Conservation (phyloP, 768 basidiomycete species). For the Mycena maculata region DNA sequence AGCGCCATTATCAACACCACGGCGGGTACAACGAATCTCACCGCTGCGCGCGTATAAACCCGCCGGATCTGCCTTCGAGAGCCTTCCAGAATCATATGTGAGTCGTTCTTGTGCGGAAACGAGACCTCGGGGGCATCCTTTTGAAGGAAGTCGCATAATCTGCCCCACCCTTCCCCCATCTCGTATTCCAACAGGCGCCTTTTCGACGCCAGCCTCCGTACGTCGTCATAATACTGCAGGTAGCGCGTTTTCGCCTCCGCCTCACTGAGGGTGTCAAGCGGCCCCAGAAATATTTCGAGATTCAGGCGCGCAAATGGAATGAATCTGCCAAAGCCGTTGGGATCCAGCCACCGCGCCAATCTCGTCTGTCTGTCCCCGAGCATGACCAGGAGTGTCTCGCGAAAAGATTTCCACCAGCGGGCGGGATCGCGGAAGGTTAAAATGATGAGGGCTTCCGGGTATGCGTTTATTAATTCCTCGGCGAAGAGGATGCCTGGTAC, state of each 20-base stretch:
- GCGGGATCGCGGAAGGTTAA: constrained; percentile 27
- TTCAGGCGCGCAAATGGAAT: constrained; percentile 29
- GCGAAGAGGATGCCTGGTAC: constrained; percentile 31
- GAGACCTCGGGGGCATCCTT: constrained; percentile 10
- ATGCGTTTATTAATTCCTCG: constrained; percentile 14
- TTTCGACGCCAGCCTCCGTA: neutral
- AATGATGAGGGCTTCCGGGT: constrained; percentile 24
- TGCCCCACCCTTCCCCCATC: constrained; percentile 24
- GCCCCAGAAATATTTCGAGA: constrained; percentile 29
- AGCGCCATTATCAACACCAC: neutral
- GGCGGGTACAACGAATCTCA: neutral
- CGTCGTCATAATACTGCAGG: constrained; percentile 1
- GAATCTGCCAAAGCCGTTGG: constrained; percentile 19
- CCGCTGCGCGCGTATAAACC: constrained; percentile 19
- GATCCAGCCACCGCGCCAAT: constrained; percentile 26
- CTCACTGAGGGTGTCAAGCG: constrained; percentile 10
- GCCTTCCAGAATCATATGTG: constrained; percentile 25
- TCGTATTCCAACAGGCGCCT: constrained; percentile 19
- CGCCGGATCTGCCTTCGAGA: constrained; percentile 20
- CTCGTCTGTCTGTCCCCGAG: neutral
- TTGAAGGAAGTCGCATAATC: constrained; percentile 24
- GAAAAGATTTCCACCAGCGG: constrained; percentile 26
- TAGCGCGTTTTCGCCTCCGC: constrained; percentile 8
- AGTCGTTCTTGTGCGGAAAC: constrained; percentile 32
- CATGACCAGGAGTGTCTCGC: constrained; percentile 27